phyloP scores from a whole-genome alignment of 257 asterid genomes.

The Solanum pimpinellifolium region DNA sequence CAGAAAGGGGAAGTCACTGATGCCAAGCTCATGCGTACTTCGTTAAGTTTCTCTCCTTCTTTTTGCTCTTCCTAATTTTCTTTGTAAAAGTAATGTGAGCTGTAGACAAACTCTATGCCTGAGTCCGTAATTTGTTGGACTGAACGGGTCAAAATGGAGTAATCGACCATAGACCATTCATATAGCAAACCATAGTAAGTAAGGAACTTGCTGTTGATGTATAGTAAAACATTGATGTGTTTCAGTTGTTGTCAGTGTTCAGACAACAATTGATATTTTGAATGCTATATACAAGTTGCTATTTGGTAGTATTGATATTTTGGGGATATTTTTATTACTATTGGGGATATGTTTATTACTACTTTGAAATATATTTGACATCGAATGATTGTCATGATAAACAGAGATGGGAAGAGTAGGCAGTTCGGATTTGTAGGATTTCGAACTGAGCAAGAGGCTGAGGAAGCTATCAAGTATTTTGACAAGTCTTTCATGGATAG shows the following conservation, averaged over 20 bases:
- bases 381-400: background rate
- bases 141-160: background rate
- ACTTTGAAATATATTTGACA: background rate
- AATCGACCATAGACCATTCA: background rate
- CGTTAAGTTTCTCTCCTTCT: slow-evolving; percentile 15
- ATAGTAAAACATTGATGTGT: background rate
- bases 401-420: slow-evolving; percentile 88
- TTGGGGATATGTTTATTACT: background rate
- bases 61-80: background rate
- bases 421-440: slow-evolving; percentile 82
- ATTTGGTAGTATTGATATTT: background rate
- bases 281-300: background rate
- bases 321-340: background rate
- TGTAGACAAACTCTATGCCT: background rate
- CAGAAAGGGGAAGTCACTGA: slow-evolving; percentile 92
- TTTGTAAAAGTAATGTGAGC: background rate
- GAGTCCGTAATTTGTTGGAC: background rate
- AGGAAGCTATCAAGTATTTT: slow-evolving; percentile 54
- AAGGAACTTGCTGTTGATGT: background rate
- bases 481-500: slow-evolving; percentile 63
- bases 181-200: background rate
- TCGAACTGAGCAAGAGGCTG: slow-evolving; percentile 68
- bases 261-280: background rate
- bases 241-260: background rate
- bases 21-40: slow-evolving; percentile 86